These are phyloP conservation scores for Hanseniaspora thailandica DNA, from an alignment of 805 yeast genomes.

Conservation along the genomic window DNA sequence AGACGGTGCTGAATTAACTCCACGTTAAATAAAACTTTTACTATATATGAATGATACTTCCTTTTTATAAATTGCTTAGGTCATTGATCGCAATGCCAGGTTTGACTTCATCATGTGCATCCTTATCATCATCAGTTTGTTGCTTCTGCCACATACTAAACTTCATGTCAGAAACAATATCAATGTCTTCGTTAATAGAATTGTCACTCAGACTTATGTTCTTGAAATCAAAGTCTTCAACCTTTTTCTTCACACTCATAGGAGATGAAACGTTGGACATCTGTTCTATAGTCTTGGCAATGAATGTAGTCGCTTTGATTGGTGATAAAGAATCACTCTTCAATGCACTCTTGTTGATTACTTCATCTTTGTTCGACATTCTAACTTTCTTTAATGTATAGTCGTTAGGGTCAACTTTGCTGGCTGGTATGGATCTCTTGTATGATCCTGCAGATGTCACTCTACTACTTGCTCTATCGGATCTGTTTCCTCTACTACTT, in stretches of 20 bases:
- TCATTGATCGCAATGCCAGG: conserved; percentile 5
- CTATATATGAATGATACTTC: no score
- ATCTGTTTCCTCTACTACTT: background rate
- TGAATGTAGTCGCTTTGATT: background rate
- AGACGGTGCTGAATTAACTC: conserved; percentile 52
- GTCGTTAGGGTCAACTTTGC: background rate
- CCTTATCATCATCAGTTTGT: conserved; percentile 16
- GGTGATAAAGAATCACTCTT: conserved; percentile 8
- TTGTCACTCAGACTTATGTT: background rate
- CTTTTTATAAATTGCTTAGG: conserved; percentile 5
- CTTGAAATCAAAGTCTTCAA: background rate
- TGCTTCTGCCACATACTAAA: conserved; percentile 25
- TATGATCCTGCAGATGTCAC: background rate
- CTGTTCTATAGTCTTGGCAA: background rate
- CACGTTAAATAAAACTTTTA: conserved; percentile 39
- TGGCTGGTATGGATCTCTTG: background rate
- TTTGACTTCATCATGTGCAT: conserved; percentile 8
- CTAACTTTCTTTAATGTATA: conserved; percentile 3
- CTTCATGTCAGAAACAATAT: conserved; percentile 23
- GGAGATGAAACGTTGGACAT: background rate
- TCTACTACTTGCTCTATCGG: background rate
- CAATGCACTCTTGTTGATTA: background rate
- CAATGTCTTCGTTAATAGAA: conserved; percentile 16
- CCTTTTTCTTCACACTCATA: background rate
- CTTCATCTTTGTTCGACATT: conserved; percentile 1